phyloP scores from a whole-genome alignment of 2,329 filamentous ascomycete species.

The Rhynchosporium secalis region DNA sequence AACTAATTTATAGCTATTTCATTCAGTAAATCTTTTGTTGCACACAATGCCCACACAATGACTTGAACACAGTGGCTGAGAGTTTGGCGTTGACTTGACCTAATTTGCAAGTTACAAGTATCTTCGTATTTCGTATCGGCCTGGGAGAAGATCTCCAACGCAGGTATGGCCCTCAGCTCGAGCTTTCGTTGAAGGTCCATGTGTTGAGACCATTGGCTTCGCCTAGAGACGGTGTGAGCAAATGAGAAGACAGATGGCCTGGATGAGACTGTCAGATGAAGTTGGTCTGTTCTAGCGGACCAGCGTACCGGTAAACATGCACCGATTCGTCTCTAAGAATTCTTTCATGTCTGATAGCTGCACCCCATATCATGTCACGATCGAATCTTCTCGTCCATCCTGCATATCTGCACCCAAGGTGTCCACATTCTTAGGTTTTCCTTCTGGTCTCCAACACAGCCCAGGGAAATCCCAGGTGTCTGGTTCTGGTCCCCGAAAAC shows the following conservation, averaged over 20 bases:
- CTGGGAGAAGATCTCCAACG: background rate
- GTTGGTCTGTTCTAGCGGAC: background rate
- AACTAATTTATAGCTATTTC: background rate
- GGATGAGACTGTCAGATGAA: background rate
- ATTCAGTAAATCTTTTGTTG: too few species aligned
- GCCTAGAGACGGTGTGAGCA: background rate
- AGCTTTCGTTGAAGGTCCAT: background rate
- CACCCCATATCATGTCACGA: constrained; percentile 3
- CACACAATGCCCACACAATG: too few species aligned
- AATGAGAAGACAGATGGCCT: background rate
- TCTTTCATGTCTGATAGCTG: background rate
- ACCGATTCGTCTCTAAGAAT: background rate
- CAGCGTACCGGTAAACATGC: background rate
- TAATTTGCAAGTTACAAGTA: too few species aligned
- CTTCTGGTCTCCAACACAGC: constrained; percentile 2
- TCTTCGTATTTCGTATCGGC: background rate
- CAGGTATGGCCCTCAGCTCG: background rate
- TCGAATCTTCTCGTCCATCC: background rate
- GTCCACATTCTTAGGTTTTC: constrained; percentile 1
- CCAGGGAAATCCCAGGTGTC: background rate
- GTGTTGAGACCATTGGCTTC: background rate
- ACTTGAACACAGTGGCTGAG: too few species aligned
- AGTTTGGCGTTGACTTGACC: too few species aligned
- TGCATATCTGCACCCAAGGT: background rate
- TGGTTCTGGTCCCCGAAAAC: constrained; percentile 5